Conservation (phyloP, 441 rosid species). For the Mallotus japonicus region DNA sequence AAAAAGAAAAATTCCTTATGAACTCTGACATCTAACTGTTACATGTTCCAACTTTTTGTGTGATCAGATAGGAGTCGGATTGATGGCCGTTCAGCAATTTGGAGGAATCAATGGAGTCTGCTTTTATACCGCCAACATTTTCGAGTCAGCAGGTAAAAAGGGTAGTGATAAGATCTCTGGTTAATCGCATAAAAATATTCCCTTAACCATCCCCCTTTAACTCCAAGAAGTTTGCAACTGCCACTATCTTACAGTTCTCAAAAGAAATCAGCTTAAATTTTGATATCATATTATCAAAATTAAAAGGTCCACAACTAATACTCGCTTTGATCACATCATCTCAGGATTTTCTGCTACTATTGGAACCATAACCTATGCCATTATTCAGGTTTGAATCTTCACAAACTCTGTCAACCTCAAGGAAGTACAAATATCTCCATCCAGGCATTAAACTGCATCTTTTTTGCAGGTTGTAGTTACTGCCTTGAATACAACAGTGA, state of each 20-base stretch:
- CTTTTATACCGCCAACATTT: constrained; percentile 68
- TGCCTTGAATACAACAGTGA: constrained; percentile 54
- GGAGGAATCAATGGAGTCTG: constrained; percentile 88
- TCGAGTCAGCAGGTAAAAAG: constrained; percentile 61
- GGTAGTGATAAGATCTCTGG: neutral
- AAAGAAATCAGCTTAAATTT: neutral
- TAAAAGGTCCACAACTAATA: neutral
- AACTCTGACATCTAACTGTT: neutral
- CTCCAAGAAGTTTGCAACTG: neutral
- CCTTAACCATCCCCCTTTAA: neutral
- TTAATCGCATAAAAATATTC: neutral
- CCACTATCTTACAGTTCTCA: neutral
- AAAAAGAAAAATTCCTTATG: neutral
- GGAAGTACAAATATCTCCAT: constrained; percentile 5
- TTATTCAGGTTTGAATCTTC: constrained; percentile 55
- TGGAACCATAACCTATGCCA: constrained; percentile 73
- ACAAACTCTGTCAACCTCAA: constrained; percentile 6
- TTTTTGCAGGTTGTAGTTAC: constrained; percentile 64
- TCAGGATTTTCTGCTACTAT: constrained; percentile 59
- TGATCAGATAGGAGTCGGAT: constrained; percentile 78
- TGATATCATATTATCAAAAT: neutral
- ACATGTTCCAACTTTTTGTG: constrained; percentile 2
- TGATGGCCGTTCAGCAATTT: constrained; percentile 82
- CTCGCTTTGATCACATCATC: constrained; percentile 10
- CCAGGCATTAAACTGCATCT: constrained; percentile 6